Evolutionary conservation across 78 protist genomes (phyloP).

Genomic region (Dictyostelium purpureum): DNA sequence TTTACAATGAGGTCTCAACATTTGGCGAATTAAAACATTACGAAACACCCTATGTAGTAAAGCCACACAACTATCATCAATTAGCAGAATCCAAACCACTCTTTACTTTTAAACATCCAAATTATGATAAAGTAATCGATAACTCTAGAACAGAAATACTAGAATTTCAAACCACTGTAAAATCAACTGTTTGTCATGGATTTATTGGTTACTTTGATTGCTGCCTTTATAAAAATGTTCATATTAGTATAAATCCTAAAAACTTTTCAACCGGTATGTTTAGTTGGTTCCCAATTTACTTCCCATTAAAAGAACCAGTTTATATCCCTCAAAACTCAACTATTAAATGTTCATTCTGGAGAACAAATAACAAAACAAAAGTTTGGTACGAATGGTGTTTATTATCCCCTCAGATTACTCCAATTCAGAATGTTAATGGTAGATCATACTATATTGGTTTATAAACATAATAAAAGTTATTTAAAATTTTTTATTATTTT

Average conservation of each 20-base stretch:
- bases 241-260: conserved; percentile 89
- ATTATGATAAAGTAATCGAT: conserved; percentile 32
- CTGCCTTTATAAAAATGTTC: conserved; percentile 90
- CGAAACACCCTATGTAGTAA: conserved; percentile 97
- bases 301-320: conserved; percentile 91
- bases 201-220: conserved; percentile 97
- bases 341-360: conserved; percentile 72
- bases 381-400: conserved; percentile 98
- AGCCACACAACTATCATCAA: conserved; percentile 78
- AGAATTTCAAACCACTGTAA: not conserved
- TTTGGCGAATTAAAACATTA: conserved; percentile 33
- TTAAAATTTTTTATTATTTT: no score
- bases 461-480: no score
- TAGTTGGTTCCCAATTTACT: conserved; percentile 97
- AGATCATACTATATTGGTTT: conserved; percentile 90
- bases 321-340: no score
- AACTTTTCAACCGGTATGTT: conserved; percentile 94
- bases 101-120: conserved; percentile 94
- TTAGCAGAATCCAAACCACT: conserved; percentile 63
- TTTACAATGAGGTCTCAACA: conserved; percentile 79
- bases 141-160: conserved; percentile 55
- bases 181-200: conserved; percentile 90
- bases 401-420: conserved; percentile 44
- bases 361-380: conserved; percentile 26
- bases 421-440: conserved; percentile 94